Evolutionary conservation across 139 green algal genomes (phyloP).

Genomic region (Picochlorum sp.): DNA sequence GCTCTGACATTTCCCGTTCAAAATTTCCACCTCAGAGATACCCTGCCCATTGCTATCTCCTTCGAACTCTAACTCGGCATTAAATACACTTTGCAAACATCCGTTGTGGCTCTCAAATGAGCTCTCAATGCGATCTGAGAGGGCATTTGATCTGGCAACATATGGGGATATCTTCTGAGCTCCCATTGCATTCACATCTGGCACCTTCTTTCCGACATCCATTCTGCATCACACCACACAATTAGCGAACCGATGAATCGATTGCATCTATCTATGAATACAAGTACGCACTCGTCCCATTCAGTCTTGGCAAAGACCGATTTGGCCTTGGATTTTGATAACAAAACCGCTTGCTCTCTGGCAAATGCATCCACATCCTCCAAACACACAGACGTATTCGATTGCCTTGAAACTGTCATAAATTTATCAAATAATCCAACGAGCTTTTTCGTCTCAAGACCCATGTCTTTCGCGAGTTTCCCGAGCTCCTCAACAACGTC

Average conservation of each 20-base stretch:
- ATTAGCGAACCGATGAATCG: neutral
- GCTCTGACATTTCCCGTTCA: neutral
- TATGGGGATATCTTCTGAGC: conserved; percentile 24
- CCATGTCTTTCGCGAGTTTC: neutral
- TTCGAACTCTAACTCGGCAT: neutral
- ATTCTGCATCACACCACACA: too few relatives aligned
- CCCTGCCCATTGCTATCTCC: neutral
- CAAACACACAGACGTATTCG: neutral
- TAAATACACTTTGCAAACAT: neutral
- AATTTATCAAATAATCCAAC: conserved; percentile 30
- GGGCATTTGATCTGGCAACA: conserved; percentile 2
- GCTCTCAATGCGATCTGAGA: neutral
- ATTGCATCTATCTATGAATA: conserved; percentile 11
- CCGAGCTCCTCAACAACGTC: conserved; percentile 14
- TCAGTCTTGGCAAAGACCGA: conserved; percentile 5
- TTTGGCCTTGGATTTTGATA: neutral
- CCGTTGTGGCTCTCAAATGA: neutral
- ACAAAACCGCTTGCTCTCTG: neutral
- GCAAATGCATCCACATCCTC: conserved; percentile 20
- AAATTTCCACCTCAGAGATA: neutral
- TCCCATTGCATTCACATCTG: neutral
- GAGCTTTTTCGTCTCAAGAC: conserved; percentile 13
- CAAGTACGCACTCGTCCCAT: conserved; percentile 11
- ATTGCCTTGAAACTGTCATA: conserved; percentile 20
- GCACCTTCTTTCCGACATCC: neutral